Percentiles rank a stretch among this genome's conserved stretches.
These are phyloP conservation scores for Musa beccarii DNA, from an alignment of 176 grass and related monocot species.

Conservation along the genomic window DNA sequence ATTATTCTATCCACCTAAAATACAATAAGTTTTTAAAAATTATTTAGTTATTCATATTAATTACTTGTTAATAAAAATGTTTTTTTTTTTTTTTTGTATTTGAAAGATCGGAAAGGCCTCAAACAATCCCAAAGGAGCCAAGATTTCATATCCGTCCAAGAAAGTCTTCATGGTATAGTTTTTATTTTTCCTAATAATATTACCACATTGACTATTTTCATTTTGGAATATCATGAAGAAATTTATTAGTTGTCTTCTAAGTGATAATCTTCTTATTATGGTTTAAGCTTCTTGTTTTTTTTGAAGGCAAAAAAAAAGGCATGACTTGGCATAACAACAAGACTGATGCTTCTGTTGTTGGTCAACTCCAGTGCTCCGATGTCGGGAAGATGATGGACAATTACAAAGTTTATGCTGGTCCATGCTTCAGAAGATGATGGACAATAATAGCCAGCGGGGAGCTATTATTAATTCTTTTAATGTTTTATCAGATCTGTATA, in stretches of 20 bases:
- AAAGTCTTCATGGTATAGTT: slow-evolving; percentile 54
- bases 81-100: no score
- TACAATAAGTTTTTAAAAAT: no score
- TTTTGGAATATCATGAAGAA: no score
- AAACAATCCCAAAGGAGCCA: slow-evolving; percentile 69
- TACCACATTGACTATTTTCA: neutral
- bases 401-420: neutral
- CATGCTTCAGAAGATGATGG: neutral
- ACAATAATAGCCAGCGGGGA: no score
- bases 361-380: neutral
- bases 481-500: neutral
- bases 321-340: neutral
- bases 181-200: neutral
- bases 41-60: no score
- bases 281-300: no score
- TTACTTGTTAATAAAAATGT: no score
- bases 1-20: no score
- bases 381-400: neutral
- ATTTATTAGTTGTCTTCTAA: no score
- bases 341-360: neutral
- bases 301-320: neutral
- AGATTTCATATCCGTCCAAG: slow-evolving; percentile 48
- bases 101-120: slow-evolving; percentile 59
- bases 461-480: no score
- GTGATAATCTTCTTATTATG: neutral